Conservation (phyloP, 2,329 filamentous ascomycete species). For the Coleophoma eucalyptorum region DNA sequence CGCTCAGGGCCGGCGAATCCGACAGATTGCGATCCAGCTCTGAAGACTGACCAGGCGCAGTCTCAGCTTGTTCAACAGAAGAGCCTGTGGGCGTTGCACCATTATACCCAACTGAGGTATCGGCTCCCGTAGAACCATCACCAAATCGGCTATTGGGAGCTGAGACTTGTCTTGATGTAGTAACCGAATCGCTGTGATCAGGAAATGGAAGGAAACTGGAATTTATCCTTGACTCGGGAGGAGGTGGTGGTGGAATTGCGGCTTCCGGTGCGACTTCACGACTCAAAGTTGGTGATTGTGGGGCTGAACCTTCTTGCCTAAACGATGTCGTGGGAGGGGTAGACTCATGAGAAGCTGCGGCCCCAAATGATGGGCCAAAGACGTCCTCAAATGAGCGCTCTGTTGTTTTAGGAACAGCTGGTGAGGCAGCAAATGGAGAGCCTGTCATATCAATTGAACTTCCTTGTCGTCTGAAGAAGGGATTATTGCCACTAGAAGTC, state of each 20-base stretch:
- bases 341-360: conserved; percentile 32
- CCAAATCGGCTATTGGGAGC: conserved; percentile 66
- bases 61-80: conserved; percentile 20
- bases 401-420: conserved; percentile 34
- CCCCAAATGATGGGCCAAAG: conserved; percentile 67
- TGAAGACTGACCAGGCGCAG: conserved; percentile 20
- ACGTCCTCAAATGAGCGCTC: conserved; percentile 81
- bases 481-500: conserved; percentile 78
- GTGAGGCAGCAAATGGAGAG: conserved; percentile 39
- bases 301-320: conserved; percentile 44
- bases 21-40: conserved; percentile 24
- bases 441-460: conserved; percentile 49
- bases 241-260: conserved; percentile 56
- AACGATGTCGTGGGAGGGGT: conserved; percentile 55
- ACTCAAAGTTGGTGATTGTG: conserved; percentile 61
- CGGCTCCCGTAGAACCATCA: conserved; percentile 34
- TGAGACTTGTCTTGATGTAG: conserved; percentile 75
- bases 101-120: conserved; percentile 32
- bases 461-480: conserved; percentile 78
- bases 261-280: conserved; percentile 48
- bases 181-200: conserved; percentile 62
- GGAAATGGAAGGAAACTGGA: conserved; percentile 72
- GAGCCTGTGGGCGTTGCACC: conserved; percentile 25
- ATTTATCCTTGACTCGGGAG: conserved; percentile 73
- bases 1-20: conserved; percentile 20